Evolutionary conservation across 2,329 filamentous ascomycete species (phyloP), one percentile per base, ranked within the genome.

Genomic region (Emericellopsis cladophorae): DNA sequence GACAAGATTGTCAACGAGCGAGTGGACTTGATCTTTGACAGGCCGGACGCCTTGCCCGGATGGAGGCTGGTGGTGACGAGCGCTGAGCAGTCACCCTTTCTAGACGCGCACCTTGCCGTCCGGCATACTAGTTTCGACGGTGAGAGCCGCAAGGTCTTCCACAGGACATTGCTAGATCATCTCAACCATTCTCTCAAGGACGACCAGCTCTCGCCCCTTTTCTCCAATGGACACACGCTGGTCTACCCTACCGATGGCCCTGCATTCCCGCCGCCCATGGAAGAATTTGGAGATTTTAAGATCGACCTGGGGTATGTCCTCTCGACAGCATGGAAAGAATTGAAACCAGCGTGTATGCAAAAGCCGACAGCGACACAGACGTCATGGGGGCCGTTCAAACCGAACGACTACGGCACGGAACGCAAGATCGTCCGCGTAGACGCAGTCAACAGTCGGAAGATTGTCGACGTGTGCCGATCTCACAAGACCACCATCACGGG

Each of bases 61-160:
- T 59, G 56, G 55, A 49, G 47, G 21, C 12, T 51, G 2, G 40
- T 47, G 9, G 40, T 55, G 5, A 37, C 55, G 9, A 40, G 42
- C n/a, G 18, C 39, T 7, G 41, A 45, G 14, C 38, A 31, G 14
- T 12, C 21, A 5, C 16, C 36, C 15, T 44, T 42, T 5, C 32
- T 56, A 4, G 51, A 59, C n/a, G 43, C 52, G 12, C 22, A 57
- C 10, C 50, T 58, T 34, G 44, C 44, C 9, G 55, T 47, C 40
- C 53, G 51, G 24, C 57, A 60, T 39, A 40, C 50, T 21, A 45
- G 45, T 6, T 44, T 42, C 4, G 57, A 60, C 32, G 57, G 55
- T 1, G 54, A 48, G n/a, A 46, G 54, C 16, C 52, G 48, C 33
- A 58, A 55, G 40, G 47, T 58, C 4, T 54, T 59, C n/a, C 56